Conservation (phyloP, 2,329 filamentous ascomycete species). For the Talaromyces sp. region DNA sequence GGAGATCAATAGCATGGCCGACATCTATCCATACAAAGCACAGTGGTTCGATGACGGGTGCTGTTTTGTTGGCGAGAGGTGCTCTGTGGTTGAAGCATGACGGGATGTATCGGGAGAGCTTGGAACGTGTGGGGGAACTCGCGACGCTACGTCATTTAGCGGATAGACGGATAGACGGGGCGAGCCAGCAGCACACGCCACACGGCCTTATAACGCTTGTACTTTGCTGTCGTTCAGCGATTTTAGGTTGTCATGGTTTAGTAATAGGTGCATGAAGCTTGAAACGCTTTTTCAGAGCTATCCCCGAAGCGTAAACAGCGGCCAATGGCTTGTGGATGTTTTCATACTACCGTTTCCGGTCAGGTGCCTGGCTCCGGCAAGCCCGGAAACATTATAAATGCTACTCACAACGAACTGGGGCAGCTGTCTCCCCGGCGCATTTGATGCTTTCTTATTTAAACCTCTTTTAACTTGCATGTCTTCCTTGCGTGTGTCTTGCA, state of each 20-base stretch:
- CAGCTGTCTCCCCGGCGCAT: neutral
- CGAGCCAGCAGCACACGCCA: neutral
- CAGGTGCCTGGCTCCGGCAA: neutral
- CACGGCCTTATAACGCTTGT: neutral
- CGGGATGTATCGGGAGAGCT: neutral
- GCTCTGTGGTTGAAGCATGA: neutral
- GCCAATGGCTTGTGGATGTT: neutral
- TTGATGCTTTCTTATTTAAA: neutral
- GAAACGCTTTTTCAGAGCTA: neutral
- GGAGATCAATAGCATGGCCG: conserved; percentile 1
- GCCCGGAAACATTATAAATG: neutral
- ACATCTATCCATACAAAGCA: neutral
- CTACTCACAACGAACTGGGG: neutral
- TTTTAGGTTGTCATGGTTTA: neutral
- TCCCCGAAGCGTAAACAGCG: neutral
- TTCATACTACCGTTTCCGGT: neutral
- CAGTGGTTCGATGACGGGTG: neutral
- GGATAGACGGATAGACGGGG: neutral
- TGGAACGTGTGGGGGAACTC: conserved; percentile 5
- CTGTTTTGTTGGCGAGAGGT: neutral
- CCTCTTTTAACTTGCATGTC: neutral
- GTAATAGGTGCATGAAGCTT: neutral
- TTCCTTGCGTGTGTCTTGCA: neutral
- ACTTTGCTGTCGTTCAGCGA: neutral
- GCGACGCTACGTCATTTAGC: conserved; percentile 7